Percentiles rank a stretch among this genome's conserved stretches.
Conservation (phyloP, 192 early-diverging fungal species). For the Backusella circina region DNA sequence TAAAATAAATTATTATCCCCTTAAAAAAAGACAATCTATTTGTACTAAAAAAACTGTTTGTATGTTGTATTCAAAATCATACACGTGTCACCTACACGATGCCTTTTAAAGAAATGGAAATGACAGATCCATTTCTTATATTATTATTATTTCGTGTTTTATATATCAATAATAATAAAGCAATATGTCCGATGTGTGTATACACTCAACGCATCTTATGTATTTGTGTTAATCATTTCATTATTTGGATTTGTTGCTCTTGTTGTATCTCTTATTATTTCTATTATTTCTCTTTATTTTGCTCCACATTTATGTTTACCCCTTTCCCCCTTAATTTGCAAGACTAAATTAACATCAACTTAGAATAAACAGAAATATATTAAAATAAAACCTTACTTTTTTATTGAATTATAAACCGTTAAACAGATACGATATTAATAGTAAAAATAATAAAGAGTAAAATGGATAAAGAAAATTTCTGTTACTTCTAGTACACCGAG, state of each 20-base stretch:
- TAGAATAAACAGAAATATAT: slow-evolving; percentile 4
- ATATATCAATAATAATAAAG: background rate
- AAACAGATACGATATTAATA: background rate
- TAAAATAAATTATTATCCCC: background rate
- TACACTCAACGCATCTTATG: background rate
- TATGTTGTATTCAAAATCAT: background rate
- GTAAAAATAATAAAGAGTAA: background rate
- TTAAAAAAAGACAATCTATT: background rate
- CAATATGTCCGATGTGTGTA: background rate
- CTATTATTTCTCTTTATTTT: background rate
- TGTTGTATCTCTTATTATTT: background rate
- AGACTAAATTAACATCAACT: background rate
- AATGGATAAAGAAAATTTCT: background rate
- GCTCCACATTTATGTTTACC: background rate
- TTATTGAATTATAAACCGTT: background rate
- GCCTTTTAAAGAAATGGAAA: background rate
- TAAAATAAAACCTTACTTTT: slow-evolving; percentile 3
- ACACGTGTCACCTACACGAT: background rate
- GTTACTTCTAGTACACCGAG: background rate
- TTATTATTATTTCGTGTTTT: background rate
- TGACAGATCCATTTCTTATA: background rate
- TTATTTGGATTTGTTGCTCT: background rate
- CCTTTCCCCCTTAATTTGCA: background rate
- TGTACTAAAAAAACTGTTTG: background rate
- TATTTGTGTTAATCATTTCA: background rate